A percentile compares a stretch with the other conserved stretches of the same genome.
These are phyloP conservation scores for Ophioceras dolichostomum DNA, from an alignment of 2,329 filamentous ascomycete species.

Conservation along the genomic window DNA sequence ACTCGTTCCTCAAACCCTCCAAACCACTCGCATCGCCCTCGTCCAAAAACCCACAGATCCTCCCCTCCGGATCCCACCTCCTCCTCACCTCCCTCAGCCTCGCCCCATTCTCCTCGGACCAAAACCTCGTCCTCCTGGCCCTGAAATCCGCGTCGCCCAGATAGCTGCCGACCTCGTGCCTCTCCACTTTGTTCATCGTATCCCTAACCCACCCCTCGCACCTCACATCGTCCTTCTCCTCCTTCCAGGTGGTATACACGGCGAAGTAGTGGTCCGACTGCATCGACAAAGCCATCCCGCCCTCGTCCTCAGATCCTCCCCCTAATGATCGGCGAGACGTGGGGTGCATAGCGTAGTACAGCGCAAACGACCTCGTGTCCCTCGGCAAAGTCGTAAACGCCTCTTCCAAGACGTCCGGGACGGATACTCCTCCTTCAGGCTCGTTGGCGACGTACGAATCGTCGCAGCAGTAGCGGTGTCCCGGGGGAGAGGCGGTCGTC, in stretches of 20 bases:
- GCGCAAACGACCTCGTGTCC: constrained; percentile 24
- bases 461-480: constrained; percentile 34
- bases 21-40: constrained; percentile 4
- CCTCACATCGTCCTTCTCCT: constrained; percentile 27
- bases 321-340: constrained; percentile 24
- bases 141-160: constrained; percentile 43
- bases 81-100: constrained; percentile 5
- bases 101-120: constrained; percentile 22
- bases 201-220: constrained; percentile 30
- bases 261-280: constrained; percentile 45
- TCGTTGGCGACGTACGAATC: constrained; percentile 37
- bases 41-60: constrained; percentile 7
- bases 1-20: constrained; percentile 5
- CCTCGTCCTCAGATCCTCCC: constrained; percentile 12
- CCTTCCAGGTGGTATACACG: constrained; percentile 36
- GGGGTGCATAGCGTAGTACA: constrained; percentile 40
- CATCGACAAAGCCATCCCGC: constrained; percentile 40
- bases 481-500: constrained; percentile 30
- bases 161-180: constrained; percentile 33
- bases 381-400: constrained; percentile 35
- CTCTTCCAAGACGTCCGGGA: constrained; percentile 27
- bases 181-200: constrained; percentile 25
- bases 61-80: constrained; percentile 5
- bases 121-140: constrained; percentile 30
- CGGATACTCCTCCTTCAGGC: constrained; percentile 24